phyloP scores from a whole-genome alignment of 177 flowering plant species.

The Vitis hybrid region DNA sequence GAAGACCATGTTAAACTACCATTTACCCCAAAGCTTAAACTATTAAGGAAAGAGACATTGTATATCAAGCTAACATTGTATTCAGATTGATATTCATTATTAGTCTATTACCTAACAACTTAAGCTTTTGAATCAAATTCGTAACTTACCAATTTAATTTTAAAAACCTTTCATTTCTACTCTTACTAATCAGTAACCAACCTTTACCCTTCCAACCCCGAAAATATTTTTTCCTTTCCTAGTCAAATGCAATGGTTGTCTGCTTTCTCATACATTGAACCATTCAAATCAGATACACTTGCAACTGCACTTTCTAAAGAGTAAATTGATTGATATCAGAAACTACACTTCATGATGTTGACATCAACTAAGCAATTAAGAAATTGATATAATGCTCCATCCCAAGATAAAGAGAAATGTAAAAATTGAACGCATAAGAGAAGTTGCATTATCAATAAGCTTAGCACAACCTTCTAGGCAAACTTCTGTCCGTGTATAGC shows the following conservation, averaged over 20 bases:
- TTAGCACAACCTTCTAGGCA: constrained; percentile 82
- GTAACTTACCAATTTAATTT: no score
- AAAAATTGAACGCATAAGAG: not conserved
- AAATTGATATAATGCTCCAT: not conserved
- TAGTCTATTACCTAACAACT: no score
- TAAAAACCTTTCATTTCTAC: not conserved
- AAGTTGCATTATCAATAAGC: not conserved
- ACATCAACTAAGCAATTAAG: not conserved
- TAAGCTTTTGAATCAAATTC: no score
- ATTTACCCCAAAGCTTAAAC: no score
- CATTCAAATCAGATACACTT: not conserved
- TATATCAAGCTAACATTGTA: no score
- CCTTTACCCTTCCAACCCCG: not conserved
- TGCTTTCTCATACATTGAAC: not conserved
- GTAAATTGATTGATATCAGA: not conserved
- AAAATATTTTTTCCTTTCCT: not conserved
- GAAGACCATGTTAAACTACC: no score
- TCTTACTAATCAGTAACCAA: not conserved
- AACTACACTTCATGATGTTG: not conserved
- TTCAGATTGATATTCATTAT: no score
- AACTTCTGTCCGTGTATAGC: constrained; percentile 78
- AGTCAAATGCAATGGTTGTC: not conserved
- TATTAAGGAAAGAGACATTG: no score
- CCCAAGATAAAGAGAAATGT: not conserved
- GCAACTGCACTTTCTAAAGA: not conserved